Conservation (phyloP, 495 filamentous ascomycete genomes). For the Podospora pseudopauciseta region DNA sequence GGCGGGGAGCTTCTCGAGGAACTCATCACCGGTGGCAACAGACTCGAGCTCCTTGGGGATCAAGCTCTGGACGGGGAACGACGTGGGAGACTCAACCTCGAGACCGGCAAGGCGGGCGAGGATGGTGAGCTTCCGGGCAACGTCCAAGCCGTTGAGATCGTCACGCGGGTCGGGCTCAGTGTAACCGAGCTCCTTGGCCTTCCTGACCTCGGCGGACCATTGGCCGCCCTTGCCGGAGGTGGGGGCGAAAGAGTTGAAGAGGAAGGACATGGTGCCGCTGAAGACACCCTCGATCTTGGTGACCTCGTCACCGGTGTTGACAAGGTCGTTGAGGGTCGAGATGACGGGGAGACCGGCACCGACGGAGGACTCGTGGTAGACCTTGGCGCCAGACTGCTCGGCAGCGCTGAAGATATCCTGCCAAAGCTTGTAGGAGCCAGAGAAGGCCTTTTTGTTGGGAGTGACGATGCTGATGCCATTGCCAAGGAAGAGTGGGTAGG, state of each 20-base stretch:
- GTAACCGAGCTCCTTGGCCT: conserved; percentile 91
- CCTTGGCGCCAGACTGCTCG: conserved; percentile 59
- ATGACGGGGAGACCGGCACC: conserved; percentile 90
- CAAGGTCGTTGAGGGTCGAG: conserved; percentile 82
- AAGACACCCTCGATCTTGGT: conserved; percentile 92
- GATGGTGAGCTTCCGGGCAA: conserved; percentile 95
- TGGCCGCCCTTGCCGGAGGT: conserved; percentile 62
- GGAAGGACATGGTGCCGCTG: conserved; percentile 91
- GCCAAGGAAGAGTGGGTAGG: conserved; percentile 73
- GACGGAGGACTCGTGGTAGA: conserved; percentile 91
- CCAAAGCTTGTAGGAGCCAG: conserved; percentile 70
- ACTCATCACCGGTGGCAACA: conserved; percentile 71
- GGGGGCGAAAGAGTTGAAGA: conserved; percentile 92
- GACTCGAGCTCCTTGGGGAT: conserved; percentile 80
- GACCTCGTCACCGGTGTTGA: conserved; percentile 85
- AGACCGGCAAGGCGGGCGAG: conserved; percentile 80
- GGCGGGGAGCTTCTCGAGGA: conserved; percentile 68
- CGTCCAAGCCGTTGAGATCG: conserved; percentile 93
- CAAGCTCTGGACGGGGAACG: conserved; percentile 87
- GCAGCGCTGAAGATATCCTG: conserved; percentile 70
- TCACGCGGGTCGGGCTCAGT: conserved; percentile 96
- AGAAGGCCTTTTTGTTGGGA: conserved; percentile 97
- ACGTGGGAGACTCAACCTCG: conserved; percentile 67
- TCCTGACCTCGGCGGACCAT: conserved; percentile 83
- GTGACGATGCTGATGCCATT: conserved; percentile 86